Evolutionary conservation across 495 filamentous ascomycete species (phyloP), one percentile per base, ranked within the genome.

Genomic region (Neurospora sp.): DNA sequence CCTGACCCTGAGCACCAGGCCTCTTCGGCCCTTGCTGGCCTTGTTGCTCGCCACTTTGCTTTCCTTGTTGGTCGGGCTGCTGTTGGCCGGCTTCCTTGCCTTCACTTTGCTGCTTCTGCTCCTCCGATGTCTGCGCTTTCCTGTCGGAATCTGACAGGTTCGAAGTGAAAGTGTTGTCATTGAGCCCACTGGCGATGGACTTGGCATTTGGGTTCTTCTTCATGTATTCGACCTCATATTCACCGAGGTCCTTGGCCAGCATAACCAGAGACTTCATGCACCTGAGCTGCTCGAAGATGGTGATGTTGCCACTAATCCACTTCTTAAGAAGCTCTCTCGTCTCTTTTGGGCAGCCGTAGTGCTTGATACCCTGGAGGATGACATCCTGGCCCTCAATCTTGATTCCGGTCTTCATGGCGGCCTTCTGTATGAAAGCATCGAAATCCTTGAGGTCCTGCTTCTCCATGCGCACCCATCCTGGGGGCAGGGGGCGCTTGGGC

Each of bases 261-360:
- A 76, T 71, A 37, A 71, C 75, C 9, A 76, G 31, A 37, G 66
- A 71, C 70, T 75, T 73, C 16, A 79, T 70, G 0, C 77, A 14
- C 71, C 73, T 84, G 60, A 87, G 84, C 72, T 85, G 85, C 72
- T 97, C 93, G 14, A 86, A 87, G 38, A 93, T 88, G 70, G 89
- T 85, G 27, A 92, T 76, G 71, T 86, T 86, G 14, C 87, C 85
- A 77, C 90, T 91, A 72, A 88, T 76, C 69, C 91, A 83, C 77
- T 91, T 95, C 12, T 44, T 46, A 10, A 82, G 69, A 12, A 85
- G 37, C 5, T 82, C 78, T n/a, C 76, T 31, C 11, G 84, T 69
- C 44, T 74, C 73, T 31, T 74, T 39, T 14, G 83, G 83, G 5
- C 77, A 75, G 3, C 83, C 83, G 9, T 71, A 71, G 12, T 41